Evolutionary conservation across 169 alveolate species (phyloP).

Genomic region (Toxoplasma gondii): DNA sequence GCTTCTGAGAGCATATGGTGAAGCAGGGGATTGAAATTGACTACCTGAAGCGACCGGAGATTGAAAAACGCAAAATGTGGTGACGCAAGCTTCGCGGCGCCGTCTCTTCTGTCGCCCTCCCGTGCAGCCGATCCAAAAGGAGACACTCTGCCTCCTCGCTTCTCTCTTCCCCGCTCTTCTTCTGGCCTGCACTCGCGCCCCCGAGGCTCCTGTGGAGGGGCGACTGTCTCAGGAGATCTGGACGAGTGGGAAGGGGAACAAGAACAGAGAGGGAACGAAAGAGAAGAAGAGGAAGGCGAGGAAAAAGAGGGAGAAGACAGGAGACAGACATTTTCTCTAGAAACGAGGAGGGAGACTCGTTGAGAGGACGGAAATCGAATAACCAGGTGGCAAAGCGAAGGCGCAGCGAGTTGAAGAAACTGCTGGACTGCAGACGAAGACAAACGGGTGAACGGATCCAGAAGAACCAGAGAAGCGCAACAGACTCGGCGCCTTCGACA

Average conservation of each 20-base stretch:
- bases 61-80: background rate
- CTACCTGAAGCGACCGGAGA: background rate
- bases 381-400: background rate
- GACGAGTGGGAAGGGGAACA: background rate
- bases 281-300: background rate
- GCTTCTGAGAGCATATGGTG: background rate
- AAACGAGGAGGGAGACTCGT: too few relatives aligned
- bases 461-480: background rate
- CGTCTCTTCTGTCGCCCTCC: background rate
- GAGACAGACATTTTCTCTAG: background rate
- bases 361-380: background rate
- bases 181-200: background rate
- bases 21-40: constrained; percentile 2
- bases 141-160: background rate
- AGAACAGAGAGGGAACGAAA: background rate
- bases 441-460: background rate
- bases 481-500: background rate
- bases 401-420: background rate
- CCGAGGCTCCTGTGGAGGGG: background rate
- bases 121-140: background rate
- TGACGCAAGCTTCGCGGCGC: background rate
- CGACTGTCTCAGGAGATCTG: background rate
- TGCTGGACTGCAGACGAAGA: background rate
- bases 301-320: background rate
- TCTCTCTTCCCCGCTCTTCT: background rate